Conservation (phyloP, 345 rosid species). For the Lepidium sativum region DNA sequence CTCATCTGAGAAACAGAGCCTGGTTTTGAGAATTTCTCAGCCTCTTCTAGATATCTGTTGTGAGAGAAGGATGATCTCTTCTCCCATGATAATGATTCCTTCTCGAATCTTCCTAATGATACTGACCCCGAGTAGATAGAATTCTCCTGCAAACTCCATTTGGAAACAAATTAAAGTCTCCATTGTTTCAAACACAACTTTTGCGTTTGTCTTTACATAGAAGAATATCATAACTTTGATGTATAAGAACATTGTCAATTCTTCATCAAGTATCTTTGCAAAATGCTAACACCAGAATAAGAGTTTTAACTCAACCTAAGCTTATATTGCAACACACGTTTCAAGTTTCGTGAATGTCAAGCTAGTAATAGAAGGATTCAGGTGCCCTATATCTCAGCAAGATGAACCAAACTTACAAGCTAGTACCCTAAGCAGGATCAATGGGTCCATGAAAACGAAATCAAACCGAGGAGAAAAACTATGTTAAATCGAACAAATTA, state of each 20-base stretch:
- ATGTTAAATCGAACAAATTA: not conserved
- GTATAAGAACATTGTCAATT: not conserved
- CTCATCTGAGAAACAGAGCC: constrained; percentile 75
- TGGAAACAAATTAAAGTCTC: not conserved
- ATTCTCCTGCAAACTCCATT: constrained; percentile 44
- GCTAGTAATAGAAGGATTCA: not conserved
- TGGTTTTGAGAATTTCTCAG: constrained; percentile 66
- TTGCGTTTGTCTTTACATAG: not conserved
- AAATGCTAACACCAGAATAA: not conserved
- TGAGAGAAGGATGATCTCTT: constrained; percentile 80
- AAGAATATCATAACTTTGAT: not conserved
- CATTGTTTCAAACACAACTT: not conserved
- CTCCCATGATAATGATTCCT: constrained; percentile 67
- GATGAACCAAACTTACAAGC: not conserved
- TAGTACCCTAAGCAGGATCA: not conserved
- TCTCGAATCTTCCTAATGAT: constrained; percentile 90
- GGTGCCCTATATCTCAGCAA: not conserved
- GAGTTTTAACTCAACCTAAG: not conserved
- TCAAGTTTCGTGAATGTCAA: not conserved
- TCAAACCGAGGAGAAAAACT: not conserved
- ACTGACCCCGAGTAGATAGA: constrained; percentile 71
- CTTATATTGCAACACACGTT: not conserved
- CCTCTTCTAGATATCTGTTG: constrained; percentile 84
- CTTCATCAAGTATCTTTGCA: not conserved
- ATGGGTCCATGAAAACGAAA: not conserved